These are phyloP conservation scores for Cicer bijugum DNA, from an alignment of 306 rosid species.

Conservation along the genomic window DNA sequence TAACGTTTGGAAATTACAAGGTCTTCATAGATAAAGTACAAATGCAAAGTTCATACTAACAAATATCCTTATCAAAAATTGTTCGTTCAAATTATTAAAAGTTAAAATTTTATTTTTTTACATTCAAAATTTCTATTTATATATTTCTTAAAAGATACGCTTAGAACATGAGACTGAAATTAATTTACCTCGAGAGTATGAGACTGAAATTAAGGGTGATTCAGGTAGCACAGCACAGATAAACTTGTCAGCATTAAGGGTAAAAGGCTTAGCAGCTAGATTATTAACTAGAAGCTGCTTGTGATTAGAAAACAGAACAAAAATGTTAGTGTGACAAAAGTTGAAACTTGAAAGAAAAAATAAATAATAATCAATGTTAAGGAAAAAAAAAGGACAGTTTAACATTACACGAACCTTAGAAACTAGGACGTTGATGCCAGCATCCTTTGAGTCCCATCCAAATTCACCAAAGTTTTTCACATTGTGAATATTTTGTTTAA, in stretches of 20 bases:
- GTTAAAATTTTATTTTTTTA: too few species aligned
- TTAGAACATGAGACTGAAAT: too few species aligned
- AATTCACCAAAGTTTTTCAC: constrained; percentile 48
- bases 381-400: neutral
- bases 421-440: constrained; percentile 60
- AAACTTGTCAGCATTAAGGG: constrained; percentile 50
- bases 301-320: neutral
- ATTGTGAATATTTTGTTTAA: constrained; percentile 40
- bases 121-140: too few species aligned
- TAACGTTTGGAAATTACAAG: neutral
- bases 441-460: constrained; percentile 69
- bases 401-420: constrained; percentile 46
- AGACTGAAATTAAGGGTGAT: constrained; percentile 53
- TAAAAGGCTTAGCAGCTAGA: constrained; percentile 40
- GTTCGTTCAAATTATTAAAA: too few species aligned
- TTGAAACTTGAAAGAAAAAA: neutral
- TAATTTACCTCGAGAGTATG: constrained; percentile 55
- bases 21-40: neutral
- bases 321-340: neutral
- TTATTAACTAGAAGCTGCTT: constrained; percentile 48
- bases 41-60: neutral
- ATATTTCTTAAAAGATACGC: too few species aligned
- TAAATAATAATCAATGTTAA: neutral
- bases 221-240: constrained; percentile 60
- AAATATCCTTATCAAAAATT: too few species aligned